Evolutionary conservation across 371 early-diverging fungal genomes (phyloP), one percentile per base, ranked within the genome.

Genomic region (Dipsacomyces acuminosporus): DNA sequence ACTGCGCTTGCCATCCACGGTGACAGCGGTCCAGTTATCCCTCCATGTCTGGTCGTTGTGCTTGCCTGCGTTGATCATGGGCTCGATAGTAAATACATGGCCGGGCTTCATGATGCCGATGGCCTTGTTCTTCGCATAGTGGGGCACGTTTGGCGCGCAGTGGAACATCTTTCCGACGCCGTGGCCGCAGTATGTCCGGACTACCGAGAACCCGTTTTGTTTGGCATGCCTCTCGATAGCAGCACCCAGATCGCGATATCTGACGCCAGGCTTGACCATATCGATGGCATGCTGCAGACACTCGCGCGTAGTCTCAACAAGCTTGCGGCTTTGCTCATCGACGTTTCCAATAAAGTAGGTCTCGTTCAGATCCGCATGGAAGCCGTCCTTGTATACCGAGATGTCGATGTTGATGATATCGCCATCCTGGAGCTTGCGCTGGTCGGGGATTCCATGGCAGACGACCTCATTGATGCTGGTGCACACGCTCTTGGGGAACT

Each of bases 51-150:
- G 75, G 55, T 89, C 89, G 25, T 76, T 46, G 46, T 65, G 76
- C 35, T 44, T 66, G 47, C 90, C 95, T 66, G 89, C 92, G 58
- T 84, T 87, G 65, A 97, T 92, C 96, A 96, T 95, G 15, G 96
- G 98, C 71, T 97, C 96, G 51, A 97, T 97, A 8, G 98, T 97
- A 59, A 97, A 97, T 42, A 85, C 76, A 62, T 96, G 95, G 8
- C 98, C 98, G 19, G 88, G 82, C 71, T 89, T 89, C 84, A 92
- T 86, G 7, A 88, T 82, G 40, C 98, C 98, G 43, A 93, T 80
- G 3, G 96, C 93, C 81, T 93, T 94, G 73, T 95, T 93, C 54
- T 84, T 86, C 13, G 89, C 86, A 78, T 95, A 97, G 67, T 95
- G 96, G 20, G 93, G 95, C 25, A 94, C 83, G 57, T 81, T 85